Evolutionary conservation across 768 basidiomycete species (phyloP).

Genomic region (Chalciporus piperatus): DNA sequence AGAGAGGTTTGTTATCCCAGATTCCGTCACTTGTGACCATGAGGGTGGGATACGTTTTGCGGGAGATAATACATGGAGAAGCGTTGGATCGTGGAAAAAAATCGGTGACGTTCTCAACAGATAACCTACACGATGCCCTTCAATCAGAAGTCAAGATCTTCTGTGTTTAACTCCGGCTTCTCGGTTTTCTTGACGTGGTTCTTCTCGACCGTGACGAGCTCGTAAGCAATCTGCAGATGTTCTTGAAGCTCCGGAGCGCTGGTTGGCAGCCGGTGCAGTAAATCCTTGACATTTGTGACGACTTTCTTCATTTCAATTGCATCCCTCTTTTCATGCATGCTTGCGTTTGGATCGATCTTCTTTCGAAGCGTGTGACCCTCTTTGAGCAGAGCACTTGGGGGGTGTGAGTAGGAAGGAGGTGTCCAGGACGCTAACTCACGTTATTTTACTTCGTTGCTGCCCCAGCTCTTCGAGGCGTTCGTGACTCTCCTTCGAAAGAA

Average conservation of each 20-base stretch:
- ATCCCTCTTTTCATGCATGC: constrained; percentile 27
- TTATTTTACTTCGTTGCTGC: constrained; percentile 28
- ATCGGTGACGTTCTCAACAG: too few species aligned
- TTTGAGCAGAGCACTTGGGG: constrained; percentile 28
- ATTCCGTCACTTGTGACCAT: too few species aligned
- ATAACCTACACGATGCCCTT: background rate
- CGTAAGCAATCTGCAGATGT: constrained; percentile 31
- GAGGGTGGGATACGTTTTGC: too few species aligned
- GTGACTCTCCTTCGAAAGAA: constrained; percentile 27
- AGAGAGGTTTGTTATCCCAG: too few species aligned
- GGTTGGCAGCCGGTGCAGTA: constrained; percentile 28
- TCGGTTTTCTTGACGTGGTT: constrained; percentile 2
- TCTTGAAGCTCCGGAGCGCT: constrained; percentile 15
- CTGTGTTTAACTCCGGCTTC: constrained; percentile 25
- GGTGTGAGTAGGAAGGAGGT: background rate
- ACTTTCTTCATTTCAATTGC: constrained; percentile 23
- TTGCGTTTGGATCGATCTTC: constrained; percentile 30
- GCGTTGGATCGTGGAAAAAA: too few species aligned
- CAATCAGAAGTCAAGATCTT: constrained; percentile 17
- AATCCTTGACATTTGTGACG: constrained; percentile 25
- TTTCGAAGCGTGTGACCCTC: constrained; percentile 26
- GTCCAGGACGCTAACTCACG: constrained; percentile 25
- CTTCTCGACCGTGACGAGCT: constrained; percentile 31
- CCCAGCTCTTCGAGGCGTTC: constrained; percentile 35
- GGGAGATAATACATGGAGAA: too few species aligned